Evolutionary conservation across 306 rosid species (phyloP).

Genomic region (Mimosa pudica): DNA sequence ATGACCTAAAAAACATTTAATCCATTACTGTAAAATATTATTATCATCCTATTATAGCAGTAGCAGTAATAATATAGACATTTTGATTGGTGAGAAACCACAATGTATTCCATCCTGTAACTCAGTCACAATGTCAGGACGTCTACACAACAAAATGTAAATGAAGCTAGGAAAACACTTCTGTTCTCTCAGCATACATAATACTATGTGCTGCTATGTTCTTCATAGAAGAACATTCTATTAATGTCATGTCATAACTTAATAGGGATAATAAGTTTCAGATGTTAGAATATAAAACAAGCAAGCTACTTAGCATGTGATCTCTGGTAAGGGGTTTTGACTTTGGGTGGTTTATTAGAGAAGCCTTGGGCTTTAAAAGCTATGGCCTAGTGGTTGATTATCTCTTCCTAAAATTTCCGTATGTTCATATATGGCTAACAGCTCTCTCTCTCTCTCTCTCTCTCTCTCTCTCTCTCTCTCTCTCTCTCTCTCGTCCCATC

Average conservation of each 20-base stretch:
- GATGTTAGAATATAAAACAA: background rate
- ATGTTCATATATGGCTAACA: too few species aligned
- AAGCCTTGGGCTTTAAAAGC: background rate
- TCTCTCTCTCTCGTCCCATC: too few species aligned
- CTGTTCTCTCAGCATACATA: too few species aligned
- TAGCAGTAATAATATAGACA: background rate
- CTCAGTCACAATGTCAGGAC: conserved; percentile 11
- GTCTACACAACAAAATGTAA: conserved; percentile 3
- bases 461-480: too few species aligned
- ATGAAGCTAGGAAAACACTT: too few species aligned
- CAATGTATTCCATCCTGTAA: too few species aligned
- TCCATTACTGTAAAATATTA: conserved; percentile 3
- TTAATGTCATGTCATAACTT: background rate
- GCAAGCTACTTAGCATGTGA: background rate
- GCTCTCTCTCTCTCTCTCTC: too few species aligned
- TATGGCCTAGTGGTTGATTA: background rate
- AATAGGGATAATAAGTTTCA: background rate
- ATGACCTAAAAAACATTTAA: too few species aligned
- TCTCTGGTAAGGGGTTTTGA: background rate
- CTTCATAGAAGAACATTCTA: background rate
- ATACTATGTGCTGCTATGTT: background rate
- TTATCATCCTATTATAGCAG: background rate
- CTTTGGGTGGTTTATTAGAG: conserved; percentile 5
- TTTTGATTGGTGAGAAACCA: too few species aligned
- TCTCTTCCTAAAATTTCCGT: too few species aligned